phyloP scores from a whole-genome alignment of 257 asterid genomes.

The Scutellaria barbata region DNA sequence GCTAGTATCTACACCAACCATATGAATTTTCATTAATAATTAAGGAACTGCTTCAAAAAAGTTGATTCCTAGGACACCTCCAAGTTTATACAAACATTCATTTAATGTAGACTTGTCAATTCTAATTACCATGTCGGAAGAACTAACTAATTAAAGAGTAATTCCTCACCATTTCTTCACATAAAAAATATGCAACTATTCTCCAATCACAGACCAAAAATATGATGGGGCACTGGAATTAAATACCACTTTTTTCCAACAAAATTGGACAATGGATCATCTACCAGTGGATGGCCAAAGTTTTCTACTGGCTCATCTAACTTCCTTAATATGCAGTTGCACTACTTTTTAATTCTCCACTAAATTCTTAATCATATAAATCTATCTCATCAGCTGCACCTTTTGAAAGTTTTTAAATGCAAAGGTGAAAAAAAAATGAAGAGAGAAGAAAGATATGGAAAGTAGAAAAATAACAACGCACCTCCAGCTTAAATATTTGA shows the following conservation, averaged over 20 bases:
- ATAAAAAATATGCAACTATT: neutral
- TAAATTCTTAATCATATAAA: neutral
- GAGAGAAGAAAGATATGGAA: neutral
- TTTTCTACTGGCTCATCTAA: constrained; percentile 3
- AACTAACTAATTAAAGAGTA: neutral
- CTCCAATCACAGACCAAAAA: neutral
- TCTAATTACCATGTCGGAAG: neutral
- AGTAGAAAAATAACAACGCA: constrained; percentile 33
- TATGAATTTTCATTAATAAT: constrained; percentile 16
- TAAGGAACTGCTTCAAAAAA: neutral
- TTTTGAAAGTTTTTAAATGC: neutral
- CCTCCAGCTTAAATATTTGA: constrained; percentile 93
- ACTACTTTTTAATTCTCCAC: neutral
- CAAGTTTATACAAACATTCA: neutral
- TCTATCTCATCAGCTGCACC: neutral
- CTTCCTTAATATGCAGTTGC: neutral
- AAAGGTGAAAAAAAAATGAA: neutral
- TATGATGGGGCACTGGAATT: neutral
- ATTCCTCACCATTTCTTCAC: neutral
- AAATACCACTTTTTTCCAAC: neutral
- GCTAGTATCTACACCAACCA: constrained; percentile 75
- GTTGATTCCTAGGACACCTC: constrained; percentile 21
- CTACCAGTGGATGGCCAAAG: neutral
- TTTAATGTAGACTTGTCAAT: neutral
- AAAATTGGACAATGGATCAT: neutral